These are phyloP conservation scores for Ascochyta fabae DNA, from an alignment of 2,329 filamentous ascomycete species.

Conservation along the genomic window DNA sequence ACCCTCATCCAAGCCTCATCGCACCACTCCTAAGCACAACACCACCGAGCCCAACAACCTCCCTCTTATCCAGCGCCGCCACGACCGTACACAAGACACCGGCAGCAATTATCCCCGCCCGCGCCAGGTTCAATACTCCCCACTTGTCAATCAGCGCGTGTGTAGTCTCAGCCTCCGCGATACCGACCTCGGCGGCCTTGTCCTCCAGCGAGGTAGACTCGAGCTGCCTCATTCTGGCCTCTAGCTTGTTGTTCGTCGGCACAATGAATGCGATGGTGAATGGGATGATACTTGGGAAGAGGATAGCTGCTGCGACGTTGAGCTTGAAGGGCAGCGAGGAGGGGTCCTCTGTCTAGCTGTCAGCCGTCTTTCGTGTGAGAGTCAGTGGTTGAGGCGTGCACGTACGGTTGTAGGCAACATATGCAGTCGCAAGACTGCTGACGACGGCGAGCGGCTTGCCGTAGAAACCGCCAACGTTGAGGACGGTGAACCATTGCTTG, in stretches of 20 bases:
- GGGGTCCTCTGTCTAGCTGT: slow-evolving; percentile 31
- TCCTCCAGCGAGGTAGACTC: slow-evolving; percentile 47
- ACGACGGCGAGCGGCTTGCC: slow-evolving; percentile 52
- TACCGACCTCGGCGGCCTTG: slow-evolving; percentile 42
- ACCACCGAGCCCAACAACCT: slow-evolving; percentile 33
- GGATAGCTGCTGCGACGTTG: slow-evolving; percentile 55
- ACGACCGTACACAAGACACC: slow-evolving; percentile 33
- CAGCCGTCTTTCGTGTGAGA: not conserved
- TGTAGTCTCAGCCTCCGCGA: slow-evolving; percentile 53
- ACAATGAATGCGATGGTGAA: slow-evolving; percentile 59
- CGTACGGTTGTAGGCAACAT: slow-evolving; percentile 55
- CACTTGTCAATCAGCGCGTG: slow-evolving; percentile 63
- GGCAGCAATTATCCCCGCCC: slow-evolving; percentile 46
- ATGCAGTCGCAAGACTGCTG: slow-evolving; percentile 53
- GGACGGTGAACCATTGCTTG: slow-evolving; percentile 60
- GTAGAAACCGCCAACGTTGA: slow-evolving; percentile 48
- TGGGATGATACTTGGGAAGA: slow-evolving; percentile 58
- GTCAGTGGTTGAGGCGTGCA: not conserved
- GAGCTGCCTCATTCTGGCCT: slow-evolving; percentile 52
- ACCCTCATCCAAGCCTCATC: slow-evolving; percentile 16
- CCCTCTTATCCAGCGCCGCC: slow-evolving; percentile 36
- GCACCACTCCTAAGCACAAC: slow-evolving; percentile 21
- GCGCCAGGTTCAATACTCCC: slow-evolving; percentile 60
- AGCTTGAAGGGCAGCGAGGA: slow-evolving; percentile 48
- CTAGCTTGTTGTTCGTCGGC: slow-evolving; percentile 58